These are phyloP conservation scores for Lachnellula hyalina DNA, from an alignment of 2,329 filamentous ascomycete species.

Conservation along the genomic window DNA sequence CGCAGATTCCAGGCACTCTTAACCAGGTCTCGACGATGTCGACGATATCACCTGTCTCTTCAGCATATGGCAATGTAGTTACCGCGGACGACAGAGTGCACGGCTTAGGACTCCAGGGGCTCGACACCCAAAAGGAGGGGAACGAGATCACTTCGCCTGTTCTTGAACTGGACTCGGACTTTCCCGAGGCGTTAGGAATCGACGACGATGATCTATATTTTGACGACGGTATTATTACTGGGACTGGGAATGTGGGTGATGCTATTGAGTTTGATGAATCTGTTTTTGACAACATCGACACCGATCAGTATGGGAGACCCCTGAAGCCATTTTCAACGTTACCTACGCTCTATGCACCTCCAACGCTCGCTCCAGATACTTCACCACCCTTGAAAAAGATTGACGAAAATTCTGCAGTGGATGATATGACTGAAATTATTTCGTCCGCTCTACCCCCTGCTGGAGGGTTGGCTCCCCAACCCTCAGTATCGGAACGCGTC, in stretches of 20 bases:
- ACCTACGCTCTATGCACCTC: slow-evolving; percentile 27
- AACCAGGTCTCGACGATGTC: slow-evolving; percentile 16
- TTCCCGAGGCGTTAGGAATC: slow-evolving; percentile 16
- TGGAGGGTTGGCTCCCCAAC: slow-evolving; percentile 20
- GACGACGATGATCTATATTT: slow-evolving; percentile 64
- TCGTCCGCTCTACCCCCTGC: slow-evolving; percentile 1
- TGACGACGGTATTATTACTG: slow-evolving; percentile 52
- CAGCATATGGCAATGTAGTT: neutral
- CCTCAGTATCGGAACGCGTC: slow-evolving; percentile 18
- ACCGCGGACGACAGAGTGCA: slow-evolving; percentile 4
- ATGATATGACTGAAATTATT: slow-evolving; percentile 2
- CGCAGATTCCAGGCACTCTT: slow-evolving; percentile 12
- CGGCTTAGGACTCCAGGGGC: slow-evolving; percentile 21
- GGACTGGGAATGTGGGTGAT: slow-evolving; percentile 42
- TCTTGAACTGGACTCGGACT: slow-evolving; percentile 4
- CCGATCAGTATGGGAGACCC: slow-evolving; percentile 56
- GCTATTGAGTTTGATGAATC: slow-evolving; percentile 63
- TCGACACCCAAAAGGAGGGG: slow-evolving; percentile 9
- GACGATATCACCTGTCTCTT: slow-evolving; percentile 4
- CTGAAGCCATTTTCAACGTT: slow-evolving; percentile 37
- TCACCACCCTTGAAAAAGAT: slow-evolving; percentile 13
- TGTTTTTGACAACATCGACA: slow-evolving; percentile 65
- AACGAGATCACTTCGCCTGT: neutral
- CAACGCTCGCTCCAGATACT: slow-evolving; percentile 16
- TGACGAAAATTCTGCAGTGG: slow-evolving; percentile 1